Base-by-base conservation (phyloP, 805 yeast species). In the Vanderwaltozyma yarrowii region DNA sequence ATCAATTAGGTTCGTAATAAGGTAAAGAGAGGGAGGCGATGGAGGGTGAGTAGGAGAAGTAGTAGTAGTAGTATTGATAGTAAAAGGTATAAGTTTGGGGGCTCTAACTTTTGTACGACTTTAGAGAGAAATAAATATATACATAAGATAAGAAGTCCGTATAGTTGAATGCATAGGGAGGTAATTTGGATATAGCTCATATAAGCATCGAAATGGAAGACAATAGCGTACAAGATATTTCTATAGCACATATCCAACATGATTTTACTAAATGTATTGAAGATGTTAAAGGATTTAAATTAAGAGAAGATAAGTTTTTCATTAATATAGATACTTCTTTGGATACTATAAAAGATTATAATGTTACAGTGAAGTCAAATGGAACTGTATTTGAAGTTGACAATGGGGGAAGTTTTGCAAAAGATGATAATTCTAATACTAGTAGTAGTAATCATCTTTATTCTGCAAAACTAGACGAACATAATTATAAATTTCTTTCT, bases 231-330 rank as follows among this genome's bases (percentile, higher is more conserved):
- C 6, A 21, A 21, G 9, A 9, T 18, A 32, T 35, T n/a, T 19
- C 44, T 5, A 44, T 49, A 16, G 45, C 47, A 20, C 56, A 57
- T n/a, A 58, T 73, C 3, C 80, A 76, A 52, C 60, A 67, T 4
- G 54, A 68, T 7, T 70, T 73, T 40, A 47, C 51, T 19, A 74
- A 68, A 1, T 71, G 66, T 7, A 55, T 73, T 13, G 33, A 45
- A 0, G 77, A 70, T 36, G 66, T 64, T 0, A 38, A 37, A 15
- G 64, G 61, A 0, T 40, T 20, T 2, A 33, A 38, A 1, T 35
- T 44, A 0, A 34, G 27, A 0, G 40, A 50, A 21, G 74, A 63
- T 14, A 36, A 27, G 1, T 70, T 74, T 47, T 75, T 75, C 70
- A 50, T 74, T 14, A 66, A 64, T 37, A 49, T 58, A 14, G 59